phyloP scores from a whole-genome alignment of 2,329 filamentous ascomycete species.

The Cladosporium oxysporum region DNA sequence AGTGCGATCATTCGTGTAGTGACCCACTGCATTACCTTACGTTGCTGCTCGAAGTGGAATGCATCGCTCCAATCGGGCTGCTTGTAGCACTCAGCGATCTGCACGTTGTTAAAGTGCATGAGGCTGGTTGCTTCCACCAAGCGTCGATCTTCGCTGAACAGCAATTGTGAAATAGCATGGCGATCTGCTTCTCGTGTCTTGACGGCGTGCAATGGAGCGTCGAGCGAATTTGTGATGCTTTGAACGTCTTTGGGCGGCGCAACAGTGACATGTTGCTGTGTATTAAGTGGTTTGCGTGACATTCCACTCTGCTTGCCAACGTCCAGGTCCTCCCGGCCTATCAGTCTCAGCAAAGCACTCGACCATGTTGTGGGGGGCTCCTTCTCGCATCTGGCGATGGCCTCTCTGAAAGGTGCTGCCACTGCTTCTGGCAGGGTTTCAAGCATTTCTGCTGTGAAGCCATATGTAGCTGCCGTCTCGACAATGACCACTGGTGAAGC shows the following conservation, averaged over 20 bases:
- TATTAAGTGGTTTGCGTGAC: neutral
- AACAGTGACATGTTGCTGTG: neutral
- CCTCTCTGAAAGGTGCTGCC: conserved; percentile 77
- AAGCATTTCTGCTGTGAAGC: conserved; percentile 66
- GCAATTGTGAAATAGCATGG: conserved; percentile 76
- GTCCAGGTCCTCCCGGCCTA: conserved; percentile 76
- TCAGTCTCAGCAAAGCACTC: conserved; percentile 67
- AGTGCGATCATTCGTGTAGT: conserved; percentile 87
- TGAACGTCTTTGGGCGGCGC: conserved; percentile 65
- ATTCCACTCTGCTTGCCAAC: neutral
- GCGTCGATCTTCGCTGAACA: conserved; percentile 89
- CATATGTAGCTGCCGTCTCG: conserved; percentile 68
- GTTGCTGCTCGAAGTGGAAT: conserved; percentile 87
- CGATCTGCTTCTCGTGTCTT: conserved; percentile 77
- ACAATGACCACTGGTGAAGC: conserved; percentile 28
- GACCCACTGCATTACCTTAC: conserved; percentile 81
- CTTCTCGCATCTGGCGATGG: conserved; percentile 81
- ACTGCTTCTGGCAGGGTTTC: conserved; percentile 85
- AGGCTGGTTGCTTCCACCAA: conserved; percentile 82
- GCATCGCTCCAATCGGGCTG: conserved; percentile 80
- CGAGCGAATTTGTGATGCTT: conserved; percentile 69
- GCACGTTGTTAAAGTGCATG: conserved; percentile 80
- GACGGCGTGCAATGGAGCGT: conserved; percentile 67
- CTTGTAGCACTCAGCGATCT: conserved; percentile 74
- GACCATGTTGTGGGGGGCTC: conserved; percentile 78